Conservation (phyloP, 192 early-diverging fungal genomes). For the Dissophora globulifera region DNA sequence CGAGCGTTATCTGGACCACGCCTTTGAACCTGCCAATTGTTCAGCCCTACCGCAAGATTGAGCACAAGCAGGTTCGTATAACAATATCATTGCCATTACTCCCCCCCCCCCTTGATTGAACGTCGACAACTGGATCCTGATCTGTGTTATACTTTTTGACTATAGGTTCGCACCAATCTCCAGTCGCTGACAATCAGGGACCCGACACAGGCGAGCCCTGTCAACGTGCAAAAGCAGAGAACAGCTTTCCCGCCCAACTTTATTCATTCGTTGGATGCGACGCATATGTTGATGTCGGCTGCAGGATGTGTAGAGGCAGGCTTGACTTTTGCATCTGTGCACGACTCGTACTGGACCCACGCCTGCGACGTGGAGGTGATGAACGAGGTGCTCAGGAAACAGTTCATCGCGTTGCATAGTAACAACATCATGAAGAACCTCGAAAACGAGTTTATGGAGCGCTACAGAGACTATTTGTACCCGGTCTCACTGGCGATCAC, state of each 20-base stretch:
- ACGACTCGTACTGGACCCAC: slow-evolving; percentile 99
- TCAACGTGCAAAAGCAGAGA: slow-evolving; percentile 91
- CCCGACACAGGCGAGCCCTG: slow-evolving; percentile 73
- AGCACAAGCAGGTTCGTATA: slow-evolving; percentile 72
- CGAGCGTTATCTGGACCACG: slow-evolving; percentile 95
- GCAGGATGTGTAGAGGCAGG: slow-evolving; percentile 81
- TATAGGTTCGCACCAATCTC: slow-evolving; percentile 70
- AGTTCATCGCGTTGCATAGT: slow-evolving; percentile 89
- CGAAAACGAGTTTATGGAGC: slow-evolving; percentile 81
- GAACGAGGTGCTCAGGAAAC: slow-evolving; percentile 86
- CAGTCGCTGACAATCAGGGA: slow-evolving; percentile 84
- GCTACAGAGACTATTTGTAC: slow-evolving; percentile 78
- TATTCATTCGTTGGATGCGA: slow-evolving; percentile 97
- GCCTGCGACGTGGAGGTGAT: slow-evolving; percentile 89
- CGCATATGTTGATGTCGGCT: slow-evolving; percentile 97
- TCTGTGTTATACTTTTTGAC: not conserved
- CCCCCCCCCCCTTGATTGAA: no score
- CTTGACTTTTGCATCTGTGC: slow-evolving; percentile 93
- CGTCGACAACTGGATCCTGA: no score
- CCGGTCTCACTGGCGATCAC: slow-evolving; percentile 57
- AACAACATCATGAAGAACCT: slow-evolving; percentile 88
- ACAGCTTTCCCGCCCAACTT: slow-evolving; percentile 99
- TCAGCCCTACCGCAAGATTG: slow-evolving; percentile 91
- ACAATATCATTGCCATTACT: no score
- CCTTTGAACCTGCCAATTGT: slow-evolving; percentile 94